phyloP scores from a whole-genome alignment of 108 stramenopile species.

The Pseudonitzschia delicatissima region DNA sequence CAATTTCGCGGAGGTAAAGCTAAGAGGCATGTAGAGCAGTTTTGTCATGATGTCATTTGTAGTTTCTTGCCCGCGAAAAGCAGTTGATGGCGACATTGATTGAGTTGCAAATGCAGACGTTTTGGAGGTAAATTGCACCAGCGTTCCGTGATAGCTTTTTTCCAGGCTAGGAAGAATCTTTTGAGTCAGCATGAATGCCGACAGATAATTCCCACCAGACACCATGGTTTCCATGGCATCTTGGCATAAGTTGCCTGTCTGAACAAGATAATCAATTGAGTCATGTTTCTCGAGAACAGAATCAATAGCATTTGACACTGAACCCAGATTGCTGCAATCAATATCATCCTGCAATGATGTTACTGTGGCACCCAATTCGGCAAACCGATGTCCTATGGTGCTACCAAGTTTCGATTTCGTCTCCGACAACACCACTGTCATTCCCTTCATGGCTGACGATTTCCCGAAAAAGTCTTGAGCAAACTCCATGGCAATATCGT shows the following conservation, averaged over 20 bases:
- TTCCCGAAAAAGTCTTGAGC: neutral
- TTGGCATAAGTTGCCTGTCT: neutral
- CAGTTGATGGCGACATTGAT: no score
- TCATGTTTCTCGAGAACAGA: neutral
- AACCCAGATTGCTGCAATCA: neutral
- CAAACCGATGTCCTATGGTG: neutral
- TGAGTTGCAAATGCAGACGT: no score
- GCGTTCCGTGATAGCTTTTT: neutral
- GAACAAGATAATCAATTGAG: neutral
- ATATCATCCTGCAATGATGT: neutral
- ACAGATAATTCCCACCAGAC: constrained; percentile 2
- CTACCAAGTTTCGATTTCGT: neutral
- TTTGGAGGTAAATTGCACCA: neutral
- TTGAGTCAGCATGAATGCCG: neutral
- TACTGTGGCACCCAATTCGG: neutral
- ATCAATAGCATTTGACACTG: constrained; percentile 2
- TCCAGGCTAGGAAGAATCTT: neutral
- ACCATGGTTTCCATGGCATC: neutral
- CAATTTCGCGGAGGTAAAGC: constrained; percentile 7
- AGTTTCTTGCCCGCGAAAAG: neutral
- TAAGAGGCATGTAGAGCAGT: neutral
- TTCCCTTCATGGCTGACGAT: neutral
- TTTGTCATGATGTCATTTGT: neutral
- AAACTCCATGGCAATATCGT: neutral
- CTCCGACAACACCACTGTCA: constrained; percentile 6